Conservation (phyloP, 2,329 filamentous ascomycete species). For the Aspergillus sergii region DNA sequence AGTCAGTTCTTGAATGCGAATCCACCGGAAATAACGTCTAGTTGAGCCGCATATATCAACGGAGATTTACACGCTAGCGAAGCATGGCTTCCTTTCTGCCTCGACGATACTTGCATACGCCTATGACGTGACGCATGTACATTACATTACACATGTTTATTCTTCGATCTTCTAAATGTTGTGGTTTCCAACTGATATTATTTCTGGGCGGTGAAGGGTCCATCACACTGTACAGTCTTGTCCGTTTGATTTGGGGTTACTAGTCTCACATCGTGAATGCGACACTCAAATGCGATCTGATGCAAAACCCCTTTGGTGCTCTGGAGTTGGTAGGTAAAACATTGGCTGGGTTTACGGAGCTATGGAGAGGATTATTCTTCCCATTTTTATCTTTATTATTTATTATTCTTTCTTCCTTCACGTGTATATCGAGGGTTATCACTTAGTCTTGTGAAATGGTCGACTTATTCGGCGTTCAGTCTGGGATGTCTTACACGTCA, state of each 20-base stretch:
- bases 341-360: slow-evolving; percentile 8
- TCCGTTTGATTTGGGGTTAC: slow-evolving; percentile 4
- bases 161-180: slow-evolving; percentile 13
- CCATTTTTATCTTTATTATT: background rate
- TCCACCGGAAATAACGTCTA: slow-evolving; percentile 41
- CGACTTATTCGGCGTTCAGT: background rate
- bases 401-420: background rate
- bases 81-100: background rate
- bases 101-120: slow-evolving; percentile 21
- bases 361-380: slow-evolving; percentile 9
- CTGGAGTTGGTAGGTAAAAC: slow-evolving; percentile 25
- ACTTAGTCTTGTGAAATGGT: background rate
- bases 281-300: background rate
- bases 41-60: slow-evolving; percentile 20
- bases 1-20: slow-evolving; percentile 44
- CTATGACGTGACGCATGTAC: slow-evolving; percentile 39
- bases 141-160: slow-evolving; percentile 35
- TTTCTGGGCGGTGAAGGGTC: slow-evolving; percentile 8
- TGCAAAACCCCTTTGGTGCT: slow-evolving; percentile 3
- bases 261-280: slow-evolving; percentile 3
- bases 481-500: background rate
- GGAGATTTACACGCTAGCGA: background rate
- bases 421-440: background rate
- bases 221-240: slow-evolving; percentile 12
- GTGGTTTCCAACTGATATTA: background rate